Base-by-base conservation (phyloP, 2,329 filamentous ascomycete species). In the Monilinia fructicola region DNA sequence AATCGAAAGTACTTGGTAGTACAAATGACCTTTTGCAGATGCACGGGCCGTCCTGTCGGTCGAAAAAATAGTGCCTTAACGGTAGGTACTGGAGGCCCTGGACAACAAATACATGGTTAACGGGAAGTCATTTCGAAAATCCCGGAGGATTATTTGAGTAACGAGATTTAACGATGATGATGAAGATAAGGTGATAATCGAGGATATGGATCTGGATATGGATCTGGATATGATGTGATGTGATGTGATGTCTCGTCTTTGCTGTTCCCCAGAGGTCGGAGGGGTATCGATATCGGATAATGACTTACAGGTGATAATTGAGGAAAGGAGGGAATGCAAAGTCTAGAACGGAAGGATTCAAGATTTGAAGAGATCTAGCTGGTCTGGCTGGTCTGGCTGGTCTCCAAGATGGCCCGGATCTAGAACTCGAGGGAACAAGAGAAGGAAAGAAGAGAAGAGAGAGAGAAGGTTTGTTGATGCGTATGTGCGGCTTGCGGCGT, bases 381-480 rank as follows among this genome's bases (percentile, higher is more conserved):
- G 71, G 67, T 42, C n/a, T n/a, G n/a, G n/a, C n/a, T n/a, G 56
- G 26, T 48, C 18, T 46, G 40, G 56, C 56, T 59, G 71, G 67
- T 42, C 46, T 40, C 28, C 31, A 12, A 52, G 46, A 31, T 55
- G 61, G 35, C 11, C 42, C 23, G 46, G 35, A 64, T 64, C 50
- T 64, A 54, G 50, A 54, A 55, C 53, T 54, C 28, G 50, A 56
- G 26, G 31, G 44, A 64, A 38, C 44, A 46, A 38, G 50, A 46
- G n/a, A 55, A 28, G 44, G 44, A 50, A 48, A 18, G 44, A 50
- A 50, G 44, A 50, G 44, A 23, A 23, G 16, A 23, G 38, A 18
- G 54, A 38, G 46, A 61, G 58, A 61, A 60, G 58, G 44, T 50
- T 60, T 60, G 28, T 38, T 48, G 42, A 46, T n/a, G 44, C 44